Evolutionary conservation across 441 rosid species (phyloP).

Genomic region (Gossypium lobatum): DNA sequence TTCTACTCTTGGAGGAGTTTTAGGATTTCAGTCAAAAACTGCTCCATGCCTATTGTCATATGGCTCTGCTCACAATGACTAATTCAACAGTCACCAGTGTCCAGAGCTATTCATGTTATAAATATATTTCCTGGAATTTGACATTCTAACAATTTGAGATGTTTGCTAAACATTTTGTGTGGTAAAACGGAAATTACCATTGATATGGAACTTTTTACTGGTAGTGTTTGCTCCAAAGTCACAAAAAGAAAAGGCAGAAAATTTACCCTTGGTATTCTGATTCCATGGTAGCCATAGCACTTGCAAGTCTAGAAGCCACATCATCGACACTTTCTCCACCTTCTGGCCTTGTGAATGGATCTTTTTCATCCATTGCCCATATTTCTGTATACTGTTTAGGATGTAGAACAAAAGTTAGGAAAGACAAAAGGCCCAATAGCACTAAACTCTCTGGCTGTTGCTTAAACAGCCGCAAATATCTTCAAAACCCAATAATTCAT

Average conservation of each 20-base stretch:
- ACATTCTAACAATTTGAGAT: not conserved
- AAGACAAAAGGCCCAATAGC: not conserved
- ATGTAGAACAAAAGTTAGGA: not conserved
- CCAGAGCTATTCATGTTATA: not conserved
- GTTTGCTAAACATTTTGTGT: not conserved
- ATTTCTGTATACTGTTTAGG: constrained; percentile 60
- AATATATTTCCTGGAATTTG: not conserved
- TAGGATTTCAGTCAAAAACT: no score
- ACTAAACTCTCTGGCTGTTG: not conserved
- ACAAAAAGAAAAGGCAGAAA: not conserved
- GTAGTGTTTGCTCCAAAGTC: not conserved
- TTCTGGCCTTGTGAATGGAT: constrained; percentile 58
- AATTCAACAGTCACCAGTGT: not conserved
- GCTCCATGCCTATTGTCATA: not conserved
- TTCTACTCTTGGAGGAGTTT: not conserved
- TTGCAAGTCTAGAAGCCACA: constrained; percentile 67
- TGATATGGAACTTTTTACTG: not conserved
- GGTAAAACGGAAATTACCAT: not conserved
- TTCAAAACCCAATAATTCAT: not conserved
- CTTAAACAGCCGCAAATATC: not conserved
- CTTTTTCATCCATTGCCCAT: constrained; percentile 84
- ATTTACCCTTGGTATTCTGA: constrained; percentile 62
- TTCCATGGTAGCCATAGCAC: constrained; percentile 49
- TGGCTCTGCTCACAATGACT: not conserved
- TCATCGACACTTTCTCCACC: constrained; percentile 90